Conservation (phyloP, 495 filamentous ascomycete genomes). For the Penicillium crystallinum region DNA sequence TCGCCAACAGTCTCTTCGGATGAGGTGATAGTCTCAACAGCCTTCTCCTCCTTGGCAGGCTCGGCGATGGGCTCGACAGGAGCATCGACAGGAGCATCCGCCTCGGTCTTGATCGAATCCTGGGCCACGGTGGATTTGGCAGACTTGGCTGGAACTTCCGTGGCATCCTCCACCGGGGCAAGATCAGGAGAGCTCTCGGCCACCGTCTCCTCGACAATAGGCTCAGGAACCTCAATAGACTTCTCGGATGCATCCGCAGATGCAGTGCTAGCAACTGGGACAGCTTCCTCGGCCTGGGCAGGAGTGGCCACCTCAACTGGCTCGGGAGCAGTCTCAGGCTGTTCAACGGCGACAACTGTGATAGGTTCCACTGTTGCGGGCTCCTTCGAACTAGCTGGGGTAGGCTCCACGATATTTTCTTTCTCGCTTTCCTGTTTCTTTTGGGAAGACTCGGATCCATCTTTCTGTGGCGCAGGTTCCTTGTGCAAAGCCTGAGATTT, state of each 20-base stretch:
- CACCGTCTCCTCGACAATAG: constrained; percentile 3
- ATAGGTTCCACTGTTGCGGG: not conserved
- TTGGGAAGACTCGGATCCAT: constrained; percentile 5
- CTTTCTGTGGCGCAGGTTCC: constrained; percentile 4
- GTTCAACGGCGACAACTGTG: constrained; percentile 2
- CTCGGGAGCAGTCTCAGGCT: constrained; percentile 5
- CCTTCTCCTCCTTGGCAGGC: not conserved
- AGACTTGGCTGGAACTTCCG: not conserved
- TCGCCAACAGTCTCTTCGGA: not conserved
- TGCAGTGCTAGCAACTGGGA: not conserved
- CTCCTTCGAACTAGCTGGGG: constrained; percentile 8
- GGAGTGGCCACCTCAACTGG: not conserved
- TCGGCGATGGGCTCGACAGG: constrained; percentile 1
- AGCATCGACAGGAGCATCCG: not conserved
- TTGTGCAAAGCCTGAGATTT: constrained; percentile 17
- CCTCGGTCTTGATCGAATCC: not conserved
- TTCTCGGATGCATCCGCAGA: constrained; percentile 1
- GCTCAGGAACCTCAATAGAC: constrained; percentile 5
- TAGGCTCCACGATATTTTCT: constrained; percentile 19
- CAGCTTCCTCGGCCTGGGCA: not conserved
- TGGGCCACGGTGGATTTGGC: not conserved
- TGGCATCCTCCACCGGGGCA: not conserved
- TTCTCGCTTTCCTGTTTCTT: constrained; percentile 18
- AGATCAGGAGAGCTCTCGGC: not conserved
- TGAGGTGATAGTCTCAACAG: not conserved